A percentile compares a stretch with the other conserved stretches of the same genome.
phyloP scores from a whole-genome alignment of 768 basidiomycete species.

The Pleurotus sapidus region DNA sequence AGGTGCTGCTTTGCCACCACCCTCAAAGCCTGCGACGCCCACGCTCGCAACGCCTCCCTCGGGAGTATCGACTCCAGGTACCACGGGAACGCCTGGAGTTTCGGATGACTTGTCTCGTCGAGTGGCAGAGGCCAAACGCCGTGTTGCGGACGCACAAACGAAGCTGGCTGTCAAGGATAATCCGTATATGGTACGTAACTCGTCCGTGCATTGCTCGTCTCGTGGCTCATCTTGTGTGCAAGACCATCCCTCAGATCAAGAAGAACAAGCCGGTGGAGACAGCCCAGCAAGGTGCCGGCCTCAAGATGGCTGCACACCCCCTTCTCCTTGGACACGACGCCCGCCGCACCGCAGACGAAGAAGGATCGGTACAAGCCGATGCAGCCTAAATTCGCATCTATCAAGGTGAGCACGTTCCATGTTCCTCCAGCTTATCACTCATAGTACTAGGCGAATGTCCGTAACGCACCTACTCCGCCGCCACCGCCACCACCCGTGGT shows the following conservation, averaged over 20 bases:
- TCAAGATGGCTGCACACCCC: slow-evolving; percentile 91
- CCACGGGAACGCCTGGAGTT: slow-evolving; percentile 32
- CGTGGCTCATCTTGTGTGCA: neutral
- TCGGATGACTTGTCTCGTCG: slow-evolving; percentile 65
- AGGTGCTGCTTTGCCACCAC: slow-evolving; percentile 29
- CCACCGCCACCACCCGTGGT: slow-evolving; percentile 37
- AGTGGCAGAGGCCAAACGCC: slow-evolving; percentile 83
- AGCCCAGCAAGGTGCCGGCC: slow-evolving; percentile 74
- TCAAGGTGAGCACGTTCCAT: slow-evolving; percentile 53
- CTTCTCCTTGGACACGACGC: slow-evolving; percentile 68
- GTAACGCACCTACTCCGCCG: slow-evolving; percentile 68
- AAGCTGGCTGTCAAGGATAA: slow-evolving; percentile 76
- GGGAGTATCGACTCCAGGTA: slow-evolving; percentile 19
- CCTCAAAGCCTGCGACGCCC: slow-evolving; percentile 33
- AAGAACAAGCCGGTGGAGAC: slow-evolving; percentile 55
- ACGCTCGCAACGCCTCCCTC: slow-evolving; percentile 40
- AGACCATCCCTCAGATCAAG: slow-evolving; percentile 58
- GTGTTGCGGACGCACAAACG: slow-evolving; percentile 80
- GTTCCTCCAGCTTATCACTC: neutral
- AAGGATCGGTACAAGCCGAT: slow-evolving; percentile 96
- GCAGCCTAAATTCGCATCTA: slow-evolving; percentile 98
- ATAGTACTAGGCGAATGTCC: slow-evolving; percentile 60
- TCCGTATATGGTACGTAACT: slow-evolving; percentile 75
- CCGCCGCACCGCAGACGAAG: slow-evolving; percentile 62
- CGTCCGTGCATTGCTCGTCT: too few species aligned